Base-by-base conservation (phyloP, 805 yeast species). In the Jamesozyma piceae region DNA sequence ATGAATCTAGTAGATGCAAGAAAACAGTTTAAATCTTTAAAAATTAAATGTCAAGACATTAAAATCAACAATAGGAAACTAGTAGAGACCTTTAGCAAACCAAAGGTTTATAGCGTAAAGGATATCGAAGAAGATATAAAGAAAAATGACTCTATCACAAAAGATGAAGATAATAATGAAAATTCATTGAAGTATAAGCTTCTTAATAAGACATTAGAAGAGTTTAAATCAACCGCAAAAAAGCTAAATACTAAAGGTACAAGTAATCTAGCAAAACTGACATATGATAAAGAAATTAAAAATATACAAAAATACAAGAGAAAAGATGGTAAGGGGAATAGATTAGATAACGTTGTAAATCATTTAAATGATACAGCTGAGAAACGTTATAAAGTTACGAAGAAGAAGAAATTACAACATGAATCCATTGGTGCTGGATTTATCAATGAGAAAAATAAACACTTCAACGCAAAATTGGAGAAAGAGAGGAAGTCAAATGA, bases 381-480 rank as follows among this genome's bases (percentile, higher is more conserved):
- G 39, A 51, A 51, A 37, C 44, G 57, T 14, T 53, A 53, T 37
- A 41, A 42, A 36, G 46, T 48, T 10, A 45, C 49, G 31, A 49
- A 47, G 38, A 49, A 43, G 34, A 51, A 29, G 14, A 29, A 8
- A 2, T 27, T 3, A 4, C 36, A 22, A n/a, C 33, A 38, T 35
- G 38, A 26, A 13, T 13, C 29, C 1, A 18, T 27, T n/a, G 43
- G 39, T 11, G 50, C 49, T 15, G 59, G 55, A 2, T 56, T 43
- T 31, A 52, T 60, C 18, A 62, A 60, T 42, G 55, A 54, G n/a
- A 57, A 53, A 37, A 62, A 62, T 46, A 55, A 51, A 43, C 55
- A 54, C 37, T 62, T 58, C 39, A 62, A 59, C 47, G 53, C 47
- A 18, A 59, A 57, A 39, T 45, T 60, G 32, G 51, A 50, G 10